phyloP scores from a whole-genome alignment of 371 early-diverging fungal species.

The Amoeboaphelidium protococcarum region DNA sequence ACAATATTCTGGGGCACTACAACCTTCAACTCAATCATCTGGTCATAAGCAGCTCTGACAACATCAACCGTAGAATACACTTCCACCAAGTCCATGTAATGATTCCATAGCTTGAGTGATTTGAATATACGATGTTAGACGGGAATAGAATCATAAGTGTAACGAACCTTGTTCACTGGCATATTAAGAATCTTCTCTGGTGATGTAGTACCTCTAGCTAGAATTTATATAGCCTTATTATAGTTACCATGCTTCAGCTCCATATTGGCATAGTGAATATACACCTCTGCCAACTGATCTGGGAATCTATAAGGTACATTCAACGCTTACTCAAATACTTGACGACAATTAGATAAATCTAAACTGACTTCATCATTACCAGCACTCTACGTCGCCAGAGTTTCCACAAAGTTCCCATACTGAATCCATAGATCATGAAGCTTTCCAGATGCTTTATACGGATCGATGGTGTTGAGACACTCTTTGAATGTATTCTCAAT shows the following conservation, averaged over 20 bases:
- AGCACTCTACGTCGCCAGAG: not conserved
- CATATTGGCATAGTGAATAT: constrained; percentile 75
- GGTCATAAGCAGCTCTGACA: constrained; percentile 63
- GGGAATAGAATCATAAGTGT: constrained; percentile 28
- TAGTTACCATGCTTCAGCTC: constrained; percentile 47
- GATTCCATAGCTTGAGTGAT: constrained; percentile 64
- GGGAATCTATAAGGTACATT: constrained; percentile 40
- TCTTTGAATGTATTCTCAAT: constrained; percentile 33
- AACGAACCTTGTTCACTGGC: constrained; percentile 13
- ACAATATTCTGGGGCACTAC: constrained; percentile 82
- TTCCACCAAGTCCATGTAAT: constrained; percentile 82
- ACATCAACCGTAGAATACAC: constrained; percentile 58
- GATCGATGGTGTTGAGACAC: constrained; percentile 45
- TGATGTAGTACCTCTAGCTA: constrained; percentile 42
- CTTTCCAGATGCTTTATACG: constrained; percentile 48
- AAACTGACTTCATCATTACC: constrained; percentile 29
- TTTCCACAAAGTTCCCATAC: constrained; percentile 34
- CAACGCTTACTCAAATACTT: constrained; percentile 57
- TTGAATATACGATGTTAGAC: constrained; percentile 70
- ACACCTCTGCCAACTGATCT: constrained; percentile 66
- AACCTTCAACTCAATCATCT: constrained; percentile 69
- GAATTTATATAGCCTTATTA: constrained; percentile 35
- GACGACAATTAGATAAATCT: constrained; percentile 31
- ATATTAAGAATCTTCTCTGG: constrained; percentile 20
- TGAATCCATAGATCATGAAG: constrained; percentile 52